These are phyloP conservation scores for Drosera capensis DNA, from an alignment of 148 eudicot genomes.

Conservation along the genomic window DNA sequence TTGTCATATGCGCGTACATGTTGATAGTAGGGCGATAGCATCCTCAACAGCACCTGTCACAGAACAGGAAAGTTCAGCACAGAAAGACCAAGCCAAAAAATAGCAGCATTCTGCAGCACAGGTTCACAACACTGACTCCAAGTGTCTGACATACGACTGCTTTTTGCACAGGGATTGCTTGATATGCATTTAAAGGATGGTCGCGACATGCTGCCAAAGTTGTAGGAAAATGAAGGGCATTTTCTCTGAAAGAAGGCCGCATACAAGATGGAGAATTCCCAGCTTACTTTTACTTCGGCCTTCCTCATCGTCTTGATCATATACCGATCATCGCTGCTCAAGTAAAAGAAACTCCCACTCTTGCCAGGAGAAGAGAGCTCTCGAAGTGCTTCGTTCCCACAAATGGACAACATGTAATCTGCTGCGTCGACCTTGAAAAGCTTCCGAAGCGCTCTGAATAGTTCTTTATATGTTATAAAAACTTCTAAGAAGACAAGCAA, in stretches of 20 bases:
- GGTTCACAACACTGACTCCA: conserved; percentile 4
- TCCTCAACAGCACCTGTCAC: conserved; percentile 80
- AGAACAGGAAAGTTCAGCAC: background rate
- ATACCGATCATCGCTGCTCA: conserved; percentile 88
- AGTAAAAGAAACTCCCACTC: conserved; percentile 91
- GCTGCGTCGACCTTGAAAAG: conserved; percentile 90
- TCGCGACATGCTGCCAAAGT: no score
- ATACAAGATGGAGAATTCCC: conserved; percentile 5
- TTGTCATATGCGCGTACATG: conserved; percentile 76
- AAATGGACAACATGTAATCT: conserved; percentile 87
- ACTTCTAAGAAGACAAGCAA: background rate
- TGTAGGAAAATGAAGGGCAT: background rate
- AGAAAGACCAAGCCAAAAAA: background rate
- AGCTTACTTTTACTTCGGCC: conserved; percentile 96
- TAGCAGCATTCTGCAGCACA: conserved; percentile 4
- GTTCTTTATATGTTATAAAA: background rate
- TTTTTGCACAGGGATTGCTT: no score
- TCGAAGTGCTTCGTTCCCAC: conserved; percentile 84
- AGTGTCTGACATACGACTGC: no score
- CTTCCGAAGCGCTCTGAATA: conserved; percentile 63
- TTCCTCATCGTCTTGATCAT: conserved; percentile 97
- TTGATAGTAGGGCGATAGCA: conserved; percentile 88
- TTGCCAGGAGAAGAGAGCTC: conserved; percentile 96
- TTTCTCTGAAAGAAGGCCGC: conserved; percentile 1
- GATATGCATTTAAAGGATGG: no score